A percentile compares a stretch with the other conserved stretches of the same genome.
These are phyloP conservation scores for Boletellus deceptivus DNA, from an alignment of 1,284 basidiomycete species.

Conservation along the genomic window DNA sequence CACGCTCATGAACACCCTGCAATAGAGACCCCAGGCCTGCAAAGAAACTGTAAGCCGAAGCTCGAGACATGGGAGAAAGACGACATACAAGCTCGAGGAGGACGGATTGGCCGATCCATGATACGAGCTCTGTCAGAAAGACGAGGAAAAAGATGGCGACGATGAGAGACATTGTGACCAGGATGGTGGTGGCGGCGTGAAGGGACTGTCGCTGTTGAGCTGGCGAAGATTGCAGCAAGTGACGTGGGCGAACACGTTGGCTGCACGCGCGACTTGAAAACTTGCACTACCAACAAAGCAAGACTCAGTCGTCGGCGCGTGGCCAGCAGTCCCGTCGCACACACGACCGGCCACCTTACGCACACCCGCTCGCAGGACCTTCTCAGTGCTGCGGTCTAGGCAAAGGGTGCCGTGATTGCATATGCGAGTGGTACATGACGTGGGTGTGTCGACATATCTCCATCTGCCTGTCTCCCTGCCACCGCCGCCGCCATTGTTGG, in stretches of 20 bases:
- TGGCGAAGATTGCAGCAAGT: no score
- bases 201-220: no score
- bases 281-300: no score
- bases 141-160: constrained; percentile 80
- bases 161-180: constrained; percentile 64
- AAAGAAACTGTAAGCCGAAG: constrained; percentile 1
- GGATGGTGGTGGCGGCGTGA: no score
- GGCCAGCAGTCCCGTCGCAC: no score
- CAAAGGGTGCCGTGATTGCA: constrained; percentile 15
- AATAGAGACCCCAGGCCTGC: constrained; percentile 70
- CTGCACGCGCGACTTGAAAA: no score
- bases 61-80: constrained; percentile 4
- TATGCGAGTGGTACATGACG: constrained; percentile 27
- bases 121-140: constrained; percentile 76
- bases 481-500: not conserved
- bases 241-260: no score
- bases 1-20: constrained; percentile 59
- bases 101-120: constrained; percentile 85
- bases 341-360: no score
- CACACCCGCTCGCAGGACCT: no score
- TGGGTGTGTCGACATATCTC: constrained; percentile 20
- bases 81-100: constrained; percentile 72
- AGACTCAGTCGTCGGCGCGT: no score
- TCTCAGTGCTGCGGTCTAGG: no score
- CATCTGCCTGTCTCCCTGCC: constrained; percentile 4